These are phyloP conservation scores for Phoma sp. DNA, from an alignment of 2,329 filamentous ascomycete species.

Conservation along the genomic window DNA sequence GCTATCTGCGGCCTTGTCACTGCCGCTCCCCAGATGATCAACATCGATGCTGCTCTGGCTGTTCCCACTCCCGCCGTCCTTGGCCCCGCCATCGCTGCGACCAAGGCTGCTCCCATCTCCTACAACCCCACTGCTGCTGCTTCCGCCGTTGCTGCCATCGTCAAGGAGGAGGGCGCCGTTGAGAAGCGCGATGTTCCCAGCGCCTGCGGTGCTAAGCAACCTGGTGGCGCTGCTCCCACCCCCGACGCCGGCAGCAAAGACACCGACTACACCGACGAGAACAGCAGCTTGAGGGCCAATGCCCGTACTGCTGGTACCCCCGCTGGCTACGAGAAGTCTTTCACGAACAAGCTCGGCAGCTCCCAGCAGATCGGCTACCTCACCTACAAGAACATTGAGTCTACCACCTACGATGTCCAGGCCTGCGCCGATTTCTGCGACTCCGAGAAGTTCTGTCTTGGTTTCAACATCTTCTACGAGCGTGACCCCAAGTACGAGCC, in stretches of 20 bases:
- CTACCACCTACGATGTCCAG: conserved; percentile 21
- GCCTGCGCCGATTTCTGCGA: conserved; percentile 31
- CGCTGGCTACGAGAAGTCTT: conserved; percentile 24
- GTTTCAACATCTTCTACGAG: conserved; percentile 41
- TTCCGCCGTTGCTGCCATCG: conserved; percentile 21
- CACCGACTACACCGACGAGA: conserved; percentile 17
- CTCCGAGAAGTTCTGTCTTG: conserved; percentile 32
- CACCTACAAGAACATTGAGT: conserved; percentile 33
- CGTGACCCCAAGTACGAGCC: conserved; percentile 32
- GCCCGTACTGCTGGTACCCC: conserved; percentile 22
- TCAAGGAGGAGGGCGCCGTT: conserved; percentile 13
- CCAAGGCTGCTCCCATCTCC: conserved; percentile 32
- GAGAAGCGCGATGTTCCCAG: conserved; percentile 3
- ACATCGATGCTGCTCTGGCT: conserved; percentile 46
- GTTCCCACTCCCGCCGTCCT: conserved; percentile 38
- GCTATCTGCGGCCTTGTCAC: conserved; percentile 27
- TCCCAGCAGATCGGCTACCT: conserved; percentile 37
- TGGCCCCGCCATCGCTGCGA: conserved; percentile 34
- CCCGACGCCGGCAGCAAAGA: conserved; percentile 19
- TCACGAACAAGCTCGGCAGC: conserved; percentile 23
- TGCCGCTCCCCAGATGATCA: conserved; percentile 40
- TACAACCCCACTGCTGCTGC: conserved; percentile 40
- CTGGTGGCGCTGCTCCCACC: conserved; percentile 21
- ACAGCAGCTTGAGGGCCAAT: conserved; percentile 13
- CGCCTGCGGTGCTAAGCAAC: conserved; percentile 17